These are phyloP conservation scores for Albifimbria verrucaria DNA, from an alignment of 2,329 filamentous ascomycete species.

Conservation along the genomic window DNA sequence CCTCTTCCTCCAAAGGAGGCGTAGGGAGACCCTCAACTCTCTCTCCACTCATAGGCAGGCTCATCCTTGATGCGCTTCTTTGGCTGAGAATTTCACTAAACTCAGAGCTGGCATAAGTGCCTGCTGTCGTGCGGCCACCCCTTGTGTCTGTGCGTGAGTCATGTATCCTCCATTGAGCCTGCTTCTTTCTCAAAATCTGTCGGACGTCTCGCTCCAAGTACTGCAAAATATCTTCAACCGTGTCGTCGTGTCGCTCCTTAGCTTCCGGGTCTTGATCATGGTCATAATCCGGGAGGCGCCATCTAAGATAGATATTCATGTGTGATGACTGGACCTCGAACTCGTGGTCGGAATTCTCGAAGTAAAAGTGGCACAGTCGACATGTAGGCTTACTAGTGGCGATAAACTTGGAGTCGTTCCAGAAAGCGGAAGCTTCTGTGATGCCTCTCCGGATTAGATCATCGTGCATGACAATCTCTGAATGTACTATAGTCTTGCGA, in stretches of 20 bases:
- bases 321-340: conserved; percentile 20
- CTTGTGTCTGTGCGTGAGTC: too few relatives aligned
- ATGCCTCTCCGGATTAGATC: conserved; percentile 7
- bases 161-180: too few relatives aligned
- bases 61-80: too few relatives aligned
- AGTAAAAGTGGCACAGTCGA: conserved; percentile 26
- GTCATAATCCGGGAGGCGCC: conserved; percentile 24
- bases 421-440: conserved; percentile 16
- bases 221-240: background rate
- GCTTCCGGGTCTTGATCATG: conserved; percentile 1
- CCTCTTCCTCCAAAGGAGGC: too few relatives aligned
- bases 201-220: background rate
- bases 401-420: conserved; percentile 23
- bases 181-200: background rate
- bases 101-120: too few relatives aligned
- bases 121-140: too few relatives aligned
- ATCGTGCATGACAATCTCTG: conserved; percentile 22
- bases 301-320: conserved; percentile 26
- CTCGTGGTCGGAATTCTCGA: conserved; percentile 10
- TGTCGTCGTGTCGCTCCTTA: background rate
- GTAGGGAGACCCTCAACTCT: too few relatives aligned
- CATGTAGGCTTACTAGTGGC: conserved; percentile 18
- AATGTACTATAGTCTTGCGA: conserved; percentile 24
- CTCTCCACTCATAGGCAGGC: too few relatives aligned
- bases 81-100: too few relatives aligned